Conservation (phyloP, 495 filamentous ascomycete species). For the Penicillium simplicissimum region DNA sequence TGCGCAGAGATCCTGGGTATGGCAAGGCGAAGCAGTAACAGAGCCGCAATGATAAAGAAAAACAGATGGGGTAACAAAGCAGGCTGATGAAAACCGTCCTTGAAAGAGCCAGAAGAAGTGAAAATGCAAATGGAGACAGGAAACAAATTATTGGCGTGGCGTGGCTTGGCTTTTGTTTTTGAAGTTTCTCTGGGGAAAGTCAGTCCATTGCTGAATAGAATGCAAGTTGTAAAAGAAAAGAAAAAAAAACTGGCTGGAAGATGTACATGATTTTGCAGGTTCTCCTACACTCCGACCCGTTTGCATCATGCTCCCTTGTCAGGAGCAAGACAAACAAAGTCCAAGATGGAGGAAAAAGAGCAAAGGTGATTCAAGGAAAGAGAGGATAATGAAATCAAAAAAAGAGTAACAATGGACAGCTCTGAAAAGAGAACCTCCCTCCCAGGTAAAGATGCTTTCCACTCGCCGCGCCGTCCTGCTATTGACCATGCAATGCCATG, state of each 20-base stretch:
- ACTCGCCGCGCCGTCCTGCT: constrained; percentile 30
- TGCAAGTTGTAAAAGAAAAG: background rate
- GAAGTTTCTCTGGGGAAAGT: constrained; percentile 7
- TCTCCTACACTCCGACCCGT: background rate
- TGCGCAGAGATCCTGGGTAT: constrained; percentile 26
- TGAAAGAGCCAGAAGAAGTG: background rate
- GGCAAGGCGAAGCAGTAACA: constrained; percentile 21
- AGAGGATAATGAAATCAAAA: constrained; percentile 4
- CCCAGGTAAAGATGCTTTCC: constrained; percentile 25
- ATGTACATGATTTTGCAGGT: constrained; percentile 2
- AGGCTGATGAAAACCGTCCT: background rate
- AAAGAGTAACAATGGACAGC: constrained; percentile 28
- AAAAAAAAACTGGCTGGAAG: background rate
- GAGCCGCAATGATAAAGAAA: constrained; percentile 12
- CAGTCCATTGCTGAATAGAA: constrained; percentile 13
- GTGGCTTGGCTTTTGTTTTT: background rate
- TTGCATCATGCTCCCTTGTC: background rate
- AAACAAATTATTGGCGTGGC: background rate
- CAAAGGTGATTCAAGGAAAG: background rate
- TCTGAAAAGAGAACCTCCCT: constrained; percentile 24
- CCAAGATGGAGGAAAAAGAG: background rate
- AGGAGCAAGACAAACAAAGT: background rate
- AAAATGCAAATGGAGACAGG: background rate
- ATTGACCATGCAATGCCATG: constrained; percentile 32
- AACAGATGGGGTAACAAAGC: constrained; percentile 6